phyloP scores from a whole-genome alignment of 192 early-diverging fungal genomes.

The Lobulomyces angularis region DNA sequence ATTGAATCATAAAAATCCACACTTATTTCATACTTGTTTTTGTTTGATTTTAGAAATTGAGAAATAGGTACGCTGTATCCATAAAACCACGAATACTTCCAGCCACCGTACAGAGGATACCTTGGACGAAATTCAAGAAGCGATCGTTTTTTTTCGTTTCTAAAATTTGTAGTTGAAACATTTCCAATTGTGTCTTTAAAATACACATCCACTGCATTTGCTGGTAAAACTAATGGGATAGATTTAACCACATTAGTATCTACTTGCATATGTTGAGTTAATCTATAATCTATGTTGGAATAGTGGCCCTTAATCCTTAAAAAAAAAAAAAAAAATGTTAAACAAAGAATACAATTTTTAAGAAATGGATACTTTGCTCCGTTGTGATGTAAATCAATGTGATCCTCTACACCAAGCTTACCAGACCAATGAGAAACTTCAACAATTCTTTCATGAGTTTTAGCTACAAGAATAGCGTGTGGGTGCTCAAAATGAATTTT shows the following conservation, averaged over 20 bases:
- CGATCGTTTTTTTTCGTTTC: constrained; percentile 27
- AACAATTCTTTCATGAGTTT: constrained; percentile 50
- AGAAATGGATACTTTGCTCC: constrained; percentile 54
- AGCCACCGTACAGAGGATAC: constrained; percentile 91
- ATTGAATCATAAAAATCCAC: constrained; percentile 59
- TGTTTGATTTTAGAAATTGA: constrained; percentile 41
- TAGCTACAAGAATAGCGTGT: constrained; percentile 44
- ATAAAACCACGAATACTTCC: constrained; percentile 92
- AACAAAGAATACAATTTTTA: neutral
- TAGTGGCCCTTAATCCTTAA: constrained; percentile 45
- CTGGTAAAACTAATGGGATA: constrained; percentile 52
- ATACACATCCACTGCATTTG: constrained; percentile 58
- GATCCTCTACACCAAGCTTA: constrained; percentile 72
- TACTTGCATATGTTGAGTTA: constrained; percentile 22
- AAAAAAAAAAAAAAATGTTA: constrained; percentile 8
- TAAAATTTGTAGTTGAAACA: constrained; percentile 76
- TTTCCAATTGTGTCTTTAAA: constrained; percentile 90
- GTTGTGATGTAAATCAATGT: constrained; percentile 57
- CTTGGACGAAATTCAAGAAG: constrained; percentile 73
- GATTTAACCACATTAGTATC: constrained; percentile 37
- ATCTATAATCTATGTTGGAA: constrained; percentile 52
- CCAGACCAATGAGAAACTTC: constrained; percentile 76
- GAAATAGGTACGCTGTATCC: constrained; percentile 72
- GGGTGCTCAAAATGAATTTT: constrained; percentile 56
- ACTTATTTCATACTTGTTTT: constrained; percentile 45